Conservation (phyloP, 768 basidiomycete species). For the Strobilomyces dryophilus region DNA sequence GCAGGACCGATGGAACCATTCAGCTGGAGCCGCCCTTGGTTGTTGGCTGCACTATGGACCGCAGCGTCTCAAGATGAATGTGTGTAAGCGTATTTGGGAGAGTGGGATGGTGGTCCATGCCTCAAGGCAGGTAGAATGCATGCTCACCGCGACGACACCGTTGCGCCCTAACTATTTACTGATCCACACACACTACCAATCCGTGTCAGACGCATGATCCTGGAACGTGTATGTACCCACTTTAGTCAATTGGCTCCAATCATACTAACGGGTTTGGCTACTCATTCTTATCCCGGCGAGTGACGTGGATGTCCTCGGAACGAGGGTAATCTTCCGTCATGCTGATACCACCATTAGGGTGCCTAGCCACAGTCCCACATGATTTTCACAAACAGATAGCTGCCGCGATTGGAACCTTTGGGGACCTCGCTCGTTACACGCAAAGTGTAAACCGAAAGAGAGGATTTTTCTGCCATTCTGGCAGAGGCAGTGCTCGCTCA, state of each 20-base stretch:
- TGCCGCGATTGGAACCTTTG: conserved; percentile 11
- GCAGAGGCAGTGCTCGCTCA: conserved; percentile 18
- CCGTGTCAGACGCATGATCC: conserved; percentile 9
- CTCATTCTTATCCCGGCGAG: neutral
- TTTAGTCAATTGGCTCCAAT: conserved; percentile 7
- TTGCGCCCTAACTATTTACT: conserved; percentile 14
- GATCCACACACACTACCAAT: conserved; percentile 1
- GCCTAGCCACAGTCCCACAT: conserved; percentile 7
- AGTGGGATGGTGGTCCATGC: neutral
- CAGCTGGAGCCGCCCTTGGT: neutral
- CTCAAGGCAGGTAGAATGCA: conserved; percentile 7
- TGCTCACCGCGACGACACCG: conserved; percentile 1
- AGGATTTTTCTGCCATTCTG: conserved; percentile 15
- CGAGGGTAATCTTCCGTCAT: conserved; percentile 2
- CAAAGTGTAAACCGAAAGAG: neutral
- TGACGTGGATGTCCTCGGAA: conserved; percentile 15
- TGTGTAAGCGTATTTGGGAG: neutral
- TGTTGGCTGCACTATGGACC: neutral
- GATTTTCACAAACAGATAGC: conserved; percentile 15
- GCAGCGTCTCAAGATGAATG: neutral
- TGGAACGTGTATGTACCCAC: conserved; percentile 11
- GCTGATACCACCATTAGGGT: conserved; percentile 17
- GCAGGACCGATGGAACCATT: neutral
- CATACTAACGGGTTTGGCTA: neutral
- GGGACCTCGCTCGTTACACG: conserved; percentile 10